Percentiles rank a stretch among this genome's conserved stretches.
Evolutionary conservation across 2,329 filamentous ascomycete species (phyloP).

Genomic region (Aspergillus clavatus): DNA sequence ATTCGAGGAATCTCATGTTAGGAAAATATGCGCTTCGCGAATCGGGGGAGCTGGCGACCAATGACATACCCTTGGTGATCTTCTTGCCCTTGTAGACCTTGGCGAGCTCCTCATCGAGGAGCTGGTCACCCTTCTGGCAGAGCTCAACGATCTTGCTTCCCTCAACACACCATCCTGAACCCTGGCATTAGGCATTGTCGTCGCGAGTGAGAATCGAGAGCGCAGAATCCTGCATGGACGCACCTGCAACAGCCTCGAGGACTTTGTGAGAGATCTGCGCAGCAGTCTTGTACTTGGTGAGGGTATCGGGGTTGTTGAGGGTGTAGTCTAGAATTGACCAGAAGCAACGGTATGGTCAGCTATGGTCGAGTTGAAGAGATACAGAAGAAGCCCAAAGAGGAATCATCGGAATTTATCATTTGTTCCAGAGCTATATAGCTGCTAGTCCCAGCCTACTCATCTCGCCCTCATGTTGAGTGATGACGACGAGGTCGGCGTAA

Average conservation of each 20-base stretch:
- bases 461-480: slow-evolving; percentile 5
- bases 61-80: slow-evolving; percentile 71
- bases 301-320: slow-evolving; percentile 84
- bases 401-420: background rate
- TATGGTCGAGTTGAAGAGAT: slow-evolving; percentile 9
- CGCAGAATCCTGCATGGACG: slow-evolving; percentile 16
- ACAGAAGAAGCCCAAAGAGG: background rate
- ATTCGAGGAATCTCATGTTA: slow-evolving; percentile 17
- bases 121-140: slow-evolving; percentile 92
- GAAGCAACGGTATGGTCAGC: slow-evolving; percentile 12
- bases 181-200: slow-evolving; percentile 19
- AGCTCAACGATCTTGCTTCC: slow-evolving; percentile 90
- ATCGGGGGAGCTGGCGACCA: slow-evolving; percentile 3
- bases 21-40: slow-evolving; percentile 6
- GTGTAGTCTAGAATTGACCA: slow-evolving; percentile 63
- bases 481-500: slow-evolving; percentile 18
- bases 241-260: slow-evolving; percentile 72
- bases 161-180: slow-evolving; percentile 63
- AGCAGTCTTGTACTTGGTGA: slow-evolving; percentile 99
- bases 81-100: slow-evolving; percentile 99
- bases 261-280: slow-evolving; percentile 94
- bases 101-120: slow-evolving; percentile 84
- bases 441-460: background rate
- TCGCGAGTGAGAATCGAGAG: too few species aligned
- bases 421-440: slow-evolving; percentile 1